phyloP scores from a whole-genome alignment of 116 monocot species.

The Papilionanthe hybrid region DNA sequence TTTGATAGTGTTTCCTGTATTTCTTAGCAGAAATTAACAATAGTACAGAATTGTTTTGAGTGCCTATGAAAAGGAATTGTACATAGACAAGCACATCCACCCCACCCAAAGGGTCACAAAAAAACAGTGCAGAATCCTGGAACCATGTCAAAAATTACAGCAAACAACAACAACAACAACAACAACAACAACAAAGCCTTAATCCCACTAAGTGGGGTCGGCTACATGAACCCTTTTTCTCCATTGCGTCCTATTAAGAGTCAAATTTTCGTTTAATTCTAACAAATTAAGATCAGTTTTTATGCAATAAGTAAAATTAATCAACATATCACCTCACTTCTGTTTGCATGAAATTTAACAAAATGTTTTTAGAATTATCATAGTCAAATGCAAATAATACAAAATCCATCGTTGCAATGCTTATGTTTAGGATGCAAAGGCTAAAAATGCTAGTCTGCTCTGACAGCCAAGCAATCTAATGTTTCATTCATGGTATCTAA shows the following conservation, averaged over 20 bases:
- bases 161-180: too few species aligned
- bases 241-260: too few species aligned
- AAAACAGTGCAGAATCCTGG: background rate
- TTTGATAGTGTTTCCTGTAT: background rate
- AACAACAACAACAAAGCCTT: too few species aligned
- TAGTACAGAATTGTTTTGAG: background rate
- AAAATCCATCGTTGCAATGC: background rate
- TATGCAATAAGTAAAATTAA: background rate
- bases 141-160: background rate
- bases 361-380: background rate
- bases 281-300: too few species aligned
- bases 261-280: too few species aligned
- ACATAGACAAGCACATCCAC: background rate
- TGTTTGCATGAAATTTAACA: background rate
- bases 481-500: background rate
- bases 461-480: background rate
- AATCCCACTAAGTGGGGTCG: too few species aligned
- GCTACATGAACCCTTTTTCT: too few species aligned
- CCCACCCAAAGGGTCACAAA: background rate
- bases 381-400: background rate
- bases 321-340: background rate
- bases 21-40: background rate
- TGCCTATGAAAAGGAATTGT: background rate
- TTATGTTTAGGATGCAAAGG: background rate
- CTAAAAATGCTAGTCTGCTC: background rate